These are phyloP conservation scores for Phytopythium aichiense DNA, from an alignment of 352 stramenopile genomes.

Conservation along the genomic window DNA sequence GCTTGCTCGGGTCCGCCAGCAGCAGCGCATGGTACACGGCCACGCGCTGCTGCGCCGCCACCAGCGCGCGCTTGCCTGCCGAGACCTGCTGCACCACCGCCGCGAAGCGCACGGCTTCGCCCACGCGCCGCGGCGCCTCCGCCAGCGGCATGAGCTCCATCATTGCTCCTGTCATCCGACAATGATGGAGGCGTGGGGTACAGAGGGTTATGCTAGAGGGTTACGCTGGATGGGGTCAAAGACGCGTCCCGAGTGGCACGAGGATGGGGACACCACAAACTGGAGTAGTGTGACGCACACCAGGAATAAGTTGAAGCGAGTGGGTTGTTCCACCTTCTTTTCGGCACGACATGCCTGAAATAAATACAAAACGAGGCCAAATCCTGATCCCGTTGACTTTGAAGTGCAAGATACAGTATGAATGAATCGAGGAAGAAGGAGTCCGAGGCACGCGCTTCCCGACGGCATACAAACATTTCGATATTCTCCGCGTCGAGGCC, in stretches of 20 bases:
- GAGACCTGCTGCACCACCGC: constrained; percentile 49
- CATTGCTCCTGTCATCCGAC: no score
- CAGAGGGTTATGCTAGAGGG: background rate
- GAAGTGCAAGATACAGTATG: background rate
- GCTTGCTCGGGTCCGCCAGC: constrained; percentile 34
- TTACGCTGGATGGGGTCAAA: background rate
- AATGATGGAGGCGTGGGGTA: background rate
- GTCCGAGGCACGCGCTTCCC: background rate
- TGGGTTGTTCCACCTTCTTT: background rate
- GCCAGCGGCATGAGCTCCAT: constrained; percentile 21
- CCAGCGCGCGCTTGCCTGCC: constrained; percentile 21
- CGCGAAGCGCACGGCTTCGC: constrained; percentile 33
- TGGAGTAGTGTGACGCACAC: background rate
- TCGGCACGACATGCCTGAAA: no score
- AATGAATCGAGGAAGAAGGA: background rate
- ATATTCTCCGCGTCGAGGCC: constrained; percentile 6
- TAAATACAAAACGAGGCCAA: background rate
- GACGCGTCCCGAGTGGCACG: background rate
- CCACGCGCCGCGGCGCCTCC: constrained; percentile 19
- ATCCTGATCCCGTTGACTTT: constrained; percentile 6
- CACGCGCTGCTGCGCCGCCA: constrained; percentile 24
- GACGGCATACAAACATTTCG: background rate
- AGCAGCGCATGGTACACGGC: constrained; percentile 39
- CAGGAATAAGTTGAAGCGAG: background rate
- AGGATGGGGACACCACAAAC: background rate